Base-by-base conservation (phyloP, 2,329 filamentous ascomycete genomes). In the Colletotrichum sp. region DNA sequence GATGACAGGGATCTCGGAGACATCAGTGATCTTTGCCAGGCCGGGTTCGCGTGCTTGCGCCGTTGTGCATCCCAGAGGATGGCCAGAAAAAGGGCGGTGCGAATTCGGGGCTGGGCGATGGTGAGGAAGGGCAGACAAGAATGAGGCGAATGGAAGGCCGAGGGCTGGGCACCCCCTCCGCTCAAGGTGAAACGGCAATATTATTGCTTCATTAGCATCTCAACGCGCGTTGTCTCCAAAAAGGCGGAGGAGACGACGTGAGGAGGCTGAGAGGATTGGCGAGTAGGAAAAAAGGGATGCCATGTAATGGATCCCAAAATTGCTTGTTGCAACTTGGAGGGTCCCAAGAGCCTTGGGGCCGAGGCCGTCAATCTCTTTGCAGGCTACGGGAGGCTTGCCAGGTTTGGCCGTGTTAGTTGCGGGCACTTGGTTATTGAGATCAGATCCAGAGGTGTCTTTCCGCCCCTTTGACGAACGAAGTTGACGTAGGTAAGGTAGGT, bases 191-290 rank as follows among this genome's bases (percentile, higher is more conserved):
- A 73, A 76, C 73, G 73, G 64, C 49, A 49, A 73, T 55, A 57
- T 73, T 68, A 60, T 68, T 73, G 64, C 70, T 73, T 73, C 70
- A 65, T 73, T 68, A 49, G 70, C 70, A 76, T 21, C 44, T 49
- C 44, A 59, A 32, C 15, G 63, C 60, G 70, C 57, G 59, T 49
- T 57, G 73, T 68, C 36, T 63, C 28, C 15, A 70, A 64, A 26
- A 26, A 57, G 26, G 52, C 52, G 52, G 34, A 36, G 36, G 36
- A 59, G 55, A 32, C 34, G 49, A 60, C 16, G 26, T n/a, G 44
- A 55, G 66, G 34, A 44, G 18, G 66, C 36, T 6, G 44, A 30
- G n/a, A 72, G 62, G 32, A 65, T 60, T 57, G 55, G 55, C 44
- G 26, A 67, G 18, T 18, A 44, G 16, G 28, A 32, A 59, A 64